Evolutionary conservation across 345 rosid genomes (phyloP), one percentile per base, ranked within the genome.

Genomic region (Gossypium ekmanianum): DNA sequence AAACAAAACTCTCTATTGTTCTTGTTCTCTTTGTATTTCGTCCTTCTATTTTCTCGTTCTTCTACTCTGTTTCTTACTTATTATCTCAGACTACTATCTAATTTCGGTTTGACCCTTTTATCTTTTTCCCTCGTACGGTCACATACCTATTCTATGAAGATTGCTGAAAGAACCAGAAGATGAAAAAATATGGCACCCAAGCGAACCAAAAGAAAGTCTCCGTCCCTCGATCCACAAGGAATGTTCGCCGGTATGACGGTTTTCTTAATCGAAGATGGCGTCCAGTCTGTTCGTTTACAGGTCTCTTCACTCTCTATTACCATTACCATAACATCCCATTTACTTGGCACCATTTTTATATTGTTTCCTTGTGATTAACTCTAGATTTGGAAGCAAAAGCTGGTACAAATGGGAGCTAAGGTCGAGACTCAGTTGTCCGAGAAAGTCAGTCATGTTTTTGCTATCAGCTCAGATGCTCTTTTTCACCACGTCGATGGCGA

Each of bases 361-460:
- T 41, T 55, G 14, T 20, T 1, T 55, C 2, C 41, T 54, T 52
- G 2, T 3, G 62, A 57, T 61, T 73, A 73, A 44, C 65, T 58
- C 78, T 48, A 94, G 97, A 88, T 94, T 45, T 94, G 97, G 98
- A 92, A 84, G 91, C 91, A 89, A 81, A 94, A 88, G 83, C 85
- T 94, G 70, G 76, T 88, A 45, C 98, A 92, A 81, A 89, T 89
- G 97, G 97, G 97, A 74, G 97, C 94, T 18, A 64, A 76, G 9
- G 43, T 92, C 13, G 89, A 82, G 78, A 18, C 27, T 76, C 76
- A 81, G 47, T 74, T 91, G 58, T 85, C 89, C 7, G 86, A 83
- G 66, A 88, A 77, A 71, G 90, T 87, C 56, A 89, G 87, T 66
- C 92, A 88, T 80, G 79, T 92, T 73, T 82, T 94, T 52, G 97